phyloP scores from a whole-genome alignment of 176 grass and related monocot species.

The Aechmea fasciata region DNA sequence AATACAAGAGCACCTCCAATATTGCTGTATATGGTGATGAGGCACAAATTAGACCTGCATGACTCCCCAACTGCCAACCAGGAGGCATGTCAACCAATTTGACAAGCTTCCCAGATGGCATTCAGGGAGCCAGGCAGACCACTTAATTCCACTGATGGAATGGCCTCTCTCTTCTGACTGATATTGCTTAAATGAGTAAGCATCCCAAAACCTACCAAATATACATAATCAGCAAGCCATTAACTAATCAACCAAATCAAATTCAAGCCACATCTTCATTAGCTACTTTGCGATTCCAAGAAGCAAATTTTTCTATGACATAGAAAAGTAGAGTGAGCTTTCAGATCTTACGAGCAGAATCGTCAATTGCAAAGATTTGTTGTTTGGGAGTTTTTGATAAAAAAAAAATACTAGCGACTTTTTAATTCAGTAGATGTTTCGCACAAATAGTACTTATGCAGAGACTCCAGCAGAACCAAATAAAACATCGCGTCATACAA shows the following conservation, averaged over 20 bases:
- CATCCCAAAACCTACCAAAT: not conserved
- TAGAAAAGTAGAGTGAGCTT: not conserved
- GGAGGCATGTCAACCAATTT: conserved; percentile 23
- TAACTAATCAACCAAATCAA: not conserved
- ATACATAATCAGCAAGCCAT: not conserved
- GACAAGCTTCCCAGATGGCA: conserved; percentile 70
- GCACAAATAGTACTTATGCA: too few relatives aligned
- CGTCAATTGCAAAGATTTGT: too few relatives aligned
- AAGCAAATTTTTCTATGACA: not conserved
- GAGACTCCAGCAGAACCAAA: too few relatives aligned
- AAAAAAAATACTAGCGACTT: too few relatives aligned
- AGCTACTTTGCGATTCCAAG: not conserved
- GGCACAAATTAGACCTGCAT: conserved; percentile 24
- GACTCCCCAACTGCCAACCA: conserved; percentile 75
- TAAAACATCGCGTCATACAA: too few relatives aligned
- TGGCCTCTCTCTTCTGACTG: not conserved
- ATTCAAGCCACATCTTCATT: not conserved
- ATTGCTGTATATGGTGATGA: too few relatives aligned
- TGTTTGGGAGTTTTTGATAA: too few relatives aligned
- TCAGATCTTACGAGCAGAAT: not conserved
- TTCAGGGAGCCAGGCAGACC: conserved; percentile 82
- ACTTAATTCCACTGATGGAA: not conserved
- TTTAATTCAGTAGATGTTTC: too few relatives aligned
- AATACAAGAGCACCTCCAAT: too few relatives aligned
- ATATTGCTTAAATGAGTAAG: conserved; percentile 1